A percentile compares a stretch with the other conserved stretches of the same genome.
Evolutionary conservation across 176 grass and related monocot genomes (phyloP).

Genomic region (Phyllostachys edulis): DNA sequence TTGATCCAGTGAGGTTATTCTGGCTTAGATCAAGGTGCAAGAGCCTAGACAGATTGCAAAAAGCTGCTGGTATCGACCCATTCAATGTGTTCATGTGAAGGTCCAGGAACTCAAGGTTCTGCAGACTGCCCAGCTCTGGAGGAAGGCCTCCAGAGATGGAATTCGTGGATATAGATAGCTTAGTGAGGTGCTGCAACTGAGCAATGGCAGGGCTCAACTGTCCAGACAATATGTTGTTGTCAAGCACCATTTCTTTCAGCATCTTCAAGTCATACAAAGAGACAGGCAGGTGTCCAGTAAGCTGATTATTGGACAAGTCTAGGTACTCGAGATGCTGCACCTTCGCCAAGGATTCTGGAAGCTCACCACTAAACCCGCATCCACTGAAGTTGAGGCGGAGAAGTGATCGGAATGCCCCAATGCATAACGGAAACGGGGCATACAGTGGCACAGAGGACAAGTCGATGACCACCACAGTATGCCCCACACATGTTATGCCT

Average conservation of each 20-base stretch:
- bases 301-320: conserved; percentile 72
- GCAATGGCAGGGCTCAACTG: conserved; percentile 54
- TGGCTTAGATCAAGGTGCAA: conserved; percentile 71
- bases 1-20: conserved; percentile 62
- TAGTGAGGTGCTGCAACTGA: conserved; percentile 55
- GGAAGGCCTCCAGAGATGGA: conserved; percentile 66
- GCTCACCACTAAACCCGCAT: conserved; percentile 63
- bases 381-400: conserved; percentile 69
- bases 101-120: conserved; percentile 64
- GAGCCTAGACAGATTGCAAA: conserved; percentile 65
- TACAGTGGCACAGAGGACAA: conserved; percentile 62
- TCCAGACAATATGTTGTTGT: conserved; percentile 61
- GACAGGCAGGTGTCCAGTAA: conserved; percentile 58
- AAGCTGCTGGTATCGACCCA: conserved; percentile 53
- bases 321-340: conserved; percentile 56
- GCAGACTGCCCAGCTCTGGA: conserved; percentile 60
- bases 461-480: conserved; percentile 61
- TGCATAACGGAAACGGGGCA: conserved; percentile 52
- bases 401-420: conserved; percentile 60
- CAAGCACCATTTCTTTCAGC: conserved; percentile 63
- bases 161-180: conserved; percentile 60
- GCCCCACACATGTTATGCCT: conserved; percentile 57
- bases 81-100: conserved; percentile 62
- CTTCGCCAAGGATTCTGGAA: conserved; percentile 51
- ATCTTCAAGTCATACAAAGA: conserved; percentile 54